Base-by-base conservation (phyloP, 2,329 filamentous ascomycete species). In the Cladobotryum mycophilum region DNA sequence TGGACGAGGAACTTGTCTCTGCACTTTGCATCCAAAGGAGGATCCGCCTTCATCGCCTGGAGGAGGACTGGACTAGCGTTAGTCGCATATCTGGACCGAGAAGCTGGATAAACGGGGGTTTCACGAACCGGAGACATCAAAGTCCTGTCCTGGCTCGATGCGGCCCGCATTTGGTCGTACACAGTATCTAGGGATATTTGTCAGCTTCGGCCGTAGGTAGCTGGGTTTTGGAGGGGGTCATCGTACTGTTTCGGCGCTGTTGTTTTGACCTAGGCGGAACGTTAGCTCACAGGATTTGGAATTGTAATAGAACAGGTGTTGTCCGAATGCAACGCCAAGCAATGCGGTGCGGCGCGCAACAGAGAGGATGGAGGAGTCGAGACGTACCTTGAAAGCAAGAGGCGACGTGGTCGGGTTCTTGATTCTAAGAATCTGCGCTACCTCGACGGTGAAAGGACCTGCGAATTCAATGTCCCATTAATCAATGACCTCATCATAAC, bases 1-100 rank as follows among this genome's bases (percentile, higher is more conserved):
- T 97, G 92, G 35, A 97, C 92, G 49, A 97, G 81, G 70, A 97
- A 97, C 76, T 97, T 97, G 79, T 97, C 92, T 69, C 89, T 86
- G 76, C 93, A 99, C 70, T 89, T 91, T 55, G 87, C 84, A 67
- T 96, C 91, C 52, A 77, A 70, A 17, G 91, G 81, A 50, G 92
- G 92, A 64, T 97, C 91, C 65, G 89, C 83, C 77, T 96, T 96
- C 93, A 99, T 96, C 20, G 92, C 90, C 74, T 99, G 93, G 40
- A 99, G 83, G 36, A 97, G 84, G 52, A 99, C 93, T 95, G 56
- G 47, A 42, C 41, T 40, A 13, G 36, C 53, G 58, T 63, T 49
- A 61, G 58, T 53, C 49, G 47, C 48, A 52, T 58, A 51, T 45
- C 37, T 33, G 22, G n/a, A 36, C 38, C 41, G 25, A 48, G 35